A percentile compares a stretch with the other conserved stretches of the same genome.
Conservation (phyloP, 2,329 filamentous ascomycete species). For the Exophiala calicioides region DNA sequence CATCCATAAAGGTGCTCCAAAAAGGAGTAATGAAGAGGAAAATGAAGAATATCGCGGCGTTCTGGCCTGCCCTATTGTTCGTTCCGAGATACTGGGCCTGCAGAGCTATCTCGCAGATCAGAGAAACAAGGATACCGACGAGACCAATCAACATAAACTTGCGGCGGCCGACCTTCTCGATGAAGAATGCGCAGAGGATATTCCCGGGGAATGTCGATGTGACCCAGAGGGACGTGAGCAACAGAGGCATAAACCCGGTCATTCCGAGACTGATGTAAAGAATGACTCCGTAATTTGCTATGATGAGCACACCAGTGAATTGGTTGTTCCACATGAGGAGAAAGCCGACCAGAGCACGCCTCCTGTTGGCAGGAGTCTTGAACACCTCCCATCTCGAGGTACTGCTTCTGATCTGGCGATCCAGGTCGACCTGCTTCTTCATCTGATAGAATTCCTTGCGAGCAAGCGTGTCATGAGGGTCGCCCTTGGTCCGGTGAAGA, state of each 20-base stretch:
- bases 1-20: constrained; percentile 40
- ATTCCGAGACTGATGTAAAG: constrained; percentile 42
- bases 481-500: constrained; percentile 45
- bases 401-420: constrained; percentile 36
- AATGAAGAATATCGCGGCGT: constrained; percentile 44
- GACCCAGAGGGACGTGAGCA: constrained; percentile 44
- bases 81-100: constrained; percentile 40
- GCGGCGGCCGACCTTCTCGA: constrained; percentile 42
- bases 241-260: constrained; percentile 42
- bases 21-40: constrained; percentile 38
- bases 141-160: constrained; percentile 41
- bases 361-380: constrained; percentile 43
- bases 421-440: constrained; percentile 46
- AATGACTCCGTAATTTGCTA: constrained; percentile 46
- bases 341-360: constrained; percentile 43
- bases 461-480: constrained; percentile 41
- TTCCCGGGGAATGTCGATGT: constrained; percentile 38
- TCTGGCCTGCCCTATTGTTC: constrained; percentile 37
- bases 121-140: constrained; percentile 43
- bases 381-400: constrained; percentile 46
- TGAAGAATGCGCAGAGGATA: constrained; percentile 43
- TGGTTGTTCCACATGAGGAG: constrained; percentile 45
- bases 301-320: constrained; percentile 37
- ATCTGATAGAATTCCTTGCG: constrained; percentile 48
- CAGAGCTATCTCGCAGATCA: constrained; percentile 43